These are phyloP conservation scores for Saturnispora sekii DNA, from an alignment of 805 yeast species.

Conservation along the genomic window DNA sequence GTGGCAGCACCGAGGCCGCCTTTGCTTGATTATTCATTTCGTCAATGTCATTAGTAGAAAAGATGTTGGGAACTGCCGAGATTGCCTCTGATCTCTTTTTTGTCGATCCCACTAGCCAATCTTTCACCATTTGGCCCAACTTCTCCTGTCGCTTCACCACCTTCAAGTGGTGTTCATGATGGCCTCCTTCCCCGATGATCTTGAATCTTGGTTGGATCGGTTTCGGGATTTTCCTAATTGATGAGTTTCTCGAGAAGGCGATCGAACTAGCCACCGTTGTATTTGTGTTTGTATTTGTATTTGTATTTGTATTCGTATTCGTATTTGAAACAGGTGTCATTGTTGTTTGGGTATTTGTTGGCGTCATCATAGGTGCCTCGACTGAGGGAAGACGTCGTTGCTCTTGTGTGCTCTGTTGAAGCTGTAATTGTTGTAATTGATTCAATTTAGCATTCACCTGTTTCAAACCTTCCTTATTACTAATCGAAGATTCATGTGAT, in stretches of 20 bases:
- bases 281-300: too few species aligned
- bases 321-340: neutral
- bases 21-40: conserved; percentile 21
- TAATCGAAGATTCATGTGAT: neutral
- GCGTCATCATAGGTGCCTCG: too few species aligned
- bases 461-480: conserved; percentile 2
- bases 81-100: conserved; percentile 51
- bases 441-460: conserved; percentile 4
- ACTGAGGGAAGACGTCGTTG: too few species aligned
- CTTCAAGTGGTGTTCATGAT: conserved; percentile 71
- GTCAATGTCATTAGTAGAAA: conserved; percentile 28
- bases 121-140: conserved; percentile 63
- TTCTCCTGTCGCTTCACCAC: conserved; percentile 75
- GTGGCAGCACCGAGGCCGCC: conserved; percentile 36
- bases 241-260: conserved; percentile 2
- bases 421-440: neutral
- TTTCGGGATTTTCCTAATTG: neutral
- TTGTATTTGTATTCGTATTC: too few species aligned
- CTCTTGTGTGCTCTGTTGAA: too few species aligned
- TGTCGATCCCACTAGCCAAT: conserved; percentile 64
- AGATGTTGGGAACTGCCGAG: conserved; percentile 61
- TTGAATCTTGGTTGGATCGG: conserved; percentile 3
- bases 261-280: neutral
- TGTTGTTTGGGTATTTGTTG: neutral
- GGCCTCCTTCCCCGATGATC: conserved; percentile 36